Evolutionary conservation across 2,329 filamentous ascomycete genomes (phyloP).

Genomic region (Sarocladium kiliense): DNA sequence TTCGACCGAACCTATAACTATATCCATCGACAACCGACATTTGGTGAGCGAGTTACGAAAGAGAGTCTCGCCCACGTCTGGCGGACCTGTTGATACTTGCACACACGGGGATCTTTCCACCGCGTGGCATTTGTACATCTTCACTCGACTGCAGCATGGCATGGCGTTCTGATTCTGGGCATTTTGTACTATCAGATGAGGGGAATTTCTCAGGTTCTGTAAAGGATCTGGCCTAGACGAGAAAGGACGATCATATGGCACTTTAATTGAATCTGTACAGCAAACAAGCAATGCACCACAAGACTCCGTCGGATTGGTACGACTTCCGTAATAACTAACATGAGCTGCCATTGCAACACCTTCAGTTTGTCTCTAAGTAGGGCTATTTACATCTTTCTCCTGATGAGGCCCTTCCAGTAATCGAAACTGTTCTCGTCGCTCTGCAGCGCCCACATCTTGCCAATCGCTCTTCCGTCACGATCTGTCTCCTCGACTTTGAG

Average conservation of each 20-base stretch:
- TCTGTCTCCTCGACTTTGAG: slow-evolving; percentile 79
- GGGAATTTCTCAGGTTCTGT: slow-evolving; percentile 21
- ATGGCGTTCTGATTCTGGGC: slow-evolving; percentile 35
- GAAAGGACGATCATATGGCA: slow-evolving; percentile 15
- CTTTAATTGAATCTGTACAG: slow-evolving; percentile 7
- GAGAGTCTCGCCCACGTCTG: neutral
- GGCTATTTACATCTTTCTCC: slow-evolving; percentile 55
- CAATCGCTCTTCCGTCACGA: slow-evolving; percentile 66
- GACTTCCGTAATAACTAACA: neutral
- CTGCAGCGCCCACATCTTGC: slow-evolving; percentile 77
- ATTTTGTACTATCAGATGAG: slow-evolving; percentile 8
- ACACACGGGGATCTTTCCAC: slow-evolving; percentile 7
- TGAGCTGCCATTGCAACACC: neutral
- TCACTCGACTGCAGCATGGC: slow-evolving; percentile 51
- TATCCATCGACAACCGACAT: neutral
- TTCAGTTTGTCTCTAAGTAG: neutral
- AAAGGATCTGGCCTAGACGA: slow-evolving; percentile 25
- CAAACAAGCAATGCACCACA: neutral
- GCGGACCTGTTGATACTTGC: slow-evolving; percentile 1
- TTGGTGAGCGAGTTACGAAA: neutral
- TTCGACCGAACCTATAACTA: neutral
- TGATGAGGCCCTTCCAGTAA: slow-evolving; percentile 85
- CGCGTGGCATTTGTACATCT: slow-evolving; percentile 34
- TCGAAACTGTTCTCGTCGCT: slow-evolving; percentile 99
- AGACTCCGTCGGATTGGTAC: neutral